These are phyloP conservation scores for Ambrosiella cleistominuta DNA, from an alignment of 2,329 filamentous ascomycete genomes.

Conservation along the genomic window DNA sequence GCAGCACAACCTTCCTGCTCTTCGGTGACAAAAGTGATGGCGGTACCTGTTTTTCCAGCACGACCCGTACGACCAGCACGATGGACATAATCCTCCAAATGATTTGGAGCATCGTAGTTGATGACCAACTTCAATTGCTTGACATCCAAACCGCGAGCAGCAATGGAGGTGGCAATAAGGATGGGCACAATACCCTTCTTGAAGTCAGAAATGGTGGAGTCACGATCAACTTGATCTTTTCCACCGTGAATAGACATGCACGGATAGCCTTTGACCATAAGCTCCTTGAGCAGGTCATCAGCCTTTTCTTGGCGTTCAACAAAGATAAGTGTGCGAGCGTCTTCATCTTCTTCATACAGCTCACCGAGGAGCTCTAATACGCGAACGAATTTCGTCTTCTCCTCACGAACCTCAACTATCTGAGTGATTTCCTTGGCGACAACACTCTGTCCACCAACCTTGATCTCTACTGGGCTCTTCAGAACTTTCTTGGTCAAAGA, in stretches of 20 bases:
- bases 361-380: constrained; percentile 76
- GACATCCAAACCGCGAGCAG: constrained; percentile 85
- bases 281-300: constrained; percentile 59
- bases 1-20: constrained; percentile 82
- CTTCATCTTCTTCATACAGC: constrained; percentile 71
- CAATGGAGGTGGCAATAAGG: constrained; percentile 85
- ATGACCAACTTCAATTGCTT: constrained; percentile 91
- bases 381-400: constrained; percentile 67
- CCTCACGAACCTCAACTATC: constrained; percentile 71
- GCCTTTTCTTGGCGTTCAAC: constrained; percentile 85
- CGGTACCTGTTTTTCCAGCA: constrained; percentile 85
- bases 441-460: constrained; percentile 72
- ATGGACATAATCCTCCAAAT: constrained; percentile 93
- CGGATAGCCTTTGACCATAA: constrained; percentile 70
- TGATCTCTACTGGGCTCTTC: constrained; percentile 72
- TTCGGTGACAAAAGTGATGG: constrained; percentile 82
- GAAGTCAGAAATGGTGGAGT: constrained; percentile 84
- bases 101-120: constrained; percentile 87
- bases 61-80: constrained; percentile 84
- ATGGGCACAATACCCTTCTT: constrained; percentile 81
- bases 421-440: constrained; percentile 89
- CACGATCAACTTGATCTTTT: constrained; percentile 83
- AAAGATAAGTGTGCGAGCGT: constrained; percentile 77
- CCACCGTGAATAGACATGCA: constrained; percentile 90
- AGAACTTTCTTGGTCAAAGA: constrained; percentile 77